Evolutionary conservation across 1,284 basidiomycete species (phyloP).

Genomic region (Chalciporus sp.): DNA sequence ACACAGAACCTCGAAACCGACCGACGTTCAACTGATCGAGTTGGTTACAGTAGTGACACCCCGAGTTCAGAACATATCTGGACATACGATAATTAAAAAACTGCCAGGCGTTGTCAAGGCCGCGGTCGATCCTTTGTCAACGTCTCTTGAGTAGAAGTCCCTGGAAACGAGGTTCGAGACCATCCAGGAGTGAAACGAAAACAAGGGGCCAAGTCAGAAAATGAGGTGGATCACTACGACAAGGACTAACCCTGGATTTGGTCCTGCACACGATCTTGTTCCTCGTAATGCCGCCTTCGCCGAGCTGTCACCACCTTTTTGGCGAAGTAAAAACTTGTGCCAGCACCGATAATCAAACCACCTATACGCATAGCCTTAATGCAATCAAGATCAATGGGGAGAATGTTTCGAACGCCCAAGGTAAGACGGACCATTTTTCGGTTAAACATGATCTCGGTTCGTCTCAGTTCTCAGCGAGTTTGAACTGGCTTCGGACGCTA

Average conservation of each 20-base stretch:
- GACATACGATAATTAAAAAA: neutral
- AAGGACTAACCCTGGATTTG: constrained; percentile 5
- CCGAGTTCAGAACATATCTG: neutral
- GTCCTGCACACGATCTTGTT: constrained; percentile 16
- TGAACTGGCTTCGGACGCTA: neutral
- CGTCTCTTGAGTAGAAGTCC: neutral
- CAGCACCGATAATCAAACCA: constrained; percentile 28
- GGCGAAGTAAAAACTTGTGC: constrained; percentile 34
- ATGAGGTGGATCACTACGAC: neutral
- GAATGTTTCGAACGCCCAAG: neutral
- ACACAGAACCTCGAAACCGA: neutral
- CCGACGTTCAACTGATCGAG: neutral
- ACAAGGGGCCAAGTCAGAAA: constrained; percentile 13
- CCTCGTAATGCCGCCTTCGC: constrained; percentile 23
- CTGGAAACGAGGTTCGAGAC: constrained; percentile 3
- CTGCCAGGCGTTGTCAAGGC: neutral
- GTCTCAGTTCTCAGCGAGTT: neutral
- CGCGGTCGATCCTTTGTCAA: neutral
- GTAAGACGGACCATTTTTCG: constrained; percentile 21
- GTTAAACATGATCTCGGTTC: neutral
- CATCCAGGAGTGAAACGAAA: neutral
- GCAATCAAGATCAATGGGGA: neutral
- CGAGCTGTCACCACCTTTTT: constrained; percentile 32
- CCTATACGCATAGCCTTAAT: constrained; percentile 28
- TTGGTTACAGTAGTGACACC: neutral